Evolutionary conservation across 305 asterid species (phyloP).

Genomic region (Euphrasia arctica): DNA sequence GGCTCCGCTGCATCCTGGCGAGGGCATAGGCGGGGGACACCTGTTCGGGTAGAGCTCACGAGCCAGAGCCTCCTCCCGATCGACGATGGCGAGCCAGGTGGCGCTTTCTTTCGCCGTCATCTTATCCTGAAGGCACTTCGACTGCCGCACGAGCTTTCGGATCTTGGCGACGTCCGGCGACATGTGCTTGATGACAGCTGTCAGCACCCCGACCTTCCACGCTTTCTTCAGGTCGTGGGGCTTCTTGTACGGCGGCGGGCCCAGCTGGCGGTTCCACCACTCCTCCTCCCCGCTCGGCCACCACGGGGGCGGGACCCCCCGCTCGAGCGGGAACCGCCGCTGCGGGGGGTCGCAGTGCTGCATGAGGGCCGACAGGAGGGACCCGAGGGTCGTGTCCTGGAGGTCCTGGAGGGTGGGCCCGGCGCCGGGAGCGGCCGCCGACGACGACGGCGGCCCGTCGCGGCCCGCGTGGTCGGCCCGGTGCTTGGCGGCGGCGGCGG

Average conservation of each 20-base stretch:
- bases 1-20: too few relatives aligned
- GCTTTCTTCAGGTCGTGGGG: conserved; percentile 89
- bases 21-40: conserved; percentile 40
- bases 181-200: conserved; percentile 85
- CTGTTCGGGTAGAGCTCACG: conserved; percentile 57
- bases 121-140: conserved; percentile 82
- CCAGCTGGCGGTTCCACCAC: conserved; percentile 77
- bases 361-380: conserved; percentile 74
- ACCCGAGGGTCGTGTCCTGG: conserved; percentile 85
- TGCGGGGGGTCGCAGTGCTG: conserved; percentile 92
- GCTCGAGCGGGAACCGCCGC: conserved; percentile 77
- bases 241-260: conserved; percentile 81
- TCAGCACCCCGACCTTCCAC: conserved; percentile 80
- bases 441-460: conserved; percentile 34
- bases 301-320: conserved; percentile 89
- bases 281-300: conserved; percentile 83
- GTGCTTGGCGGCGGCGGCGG: conserved; percentile 67
- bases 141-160: conserved; percentile 75
- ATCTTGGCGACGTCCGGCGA: conserved; percentile 78
- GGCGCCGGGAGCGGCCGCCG: conserved; percentile 46
- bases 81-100: conserved; percentile 77
- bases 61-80: conserved; percentile 77
- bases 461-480: conserved; percentile 43
- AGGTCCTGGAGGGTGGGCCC: conserved; percentile 74
- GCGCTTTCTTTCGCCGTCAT: conserved; percentile 92